phyloP scores from a whole-genome alignment of 306 rosid species.

The Gastrolobium villosum region DNA sequence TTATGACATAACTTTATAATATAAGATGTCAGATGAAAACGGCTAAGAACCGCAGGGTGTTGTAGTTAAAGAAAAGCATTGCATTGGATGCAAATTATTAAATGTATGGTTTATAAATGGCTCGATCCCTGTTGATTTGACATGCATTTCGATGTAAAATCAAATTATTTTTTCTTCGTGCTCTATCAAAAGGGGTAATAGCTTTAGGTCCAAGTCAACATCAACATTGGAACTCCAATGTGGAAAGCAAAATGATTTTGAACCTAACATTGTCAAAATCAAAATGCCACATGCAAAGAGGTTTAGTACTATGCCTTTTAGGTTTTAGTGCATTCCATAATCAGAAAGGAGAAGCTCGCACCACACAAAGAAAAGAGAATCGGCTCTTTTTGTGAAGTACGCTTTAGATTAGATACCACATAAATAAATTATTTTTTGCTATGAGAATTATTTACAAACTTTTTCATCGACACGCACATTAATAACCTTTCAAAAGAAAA shows the following conservation, averaged over 20 bases:
- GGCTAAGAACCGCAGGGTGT: too few relatives aligned
- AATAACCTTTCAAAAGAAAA: not conserved
- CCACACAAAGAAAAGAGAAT: constrained; percentile 33
- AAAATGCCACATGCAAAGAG: constrained; percentile 37
- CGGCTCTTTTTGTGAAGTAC: not conserved
- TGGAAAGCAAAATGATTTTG: constrained; percentile 53
- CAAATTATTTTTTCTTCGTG: constrained; percentile 29
- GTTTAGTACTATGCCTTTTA: constrained; percentile 34
- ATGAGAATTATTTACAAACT: not conserved
- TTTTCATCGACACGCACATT: not conserved
- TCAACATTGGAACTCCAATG: constrained; percentile 50
- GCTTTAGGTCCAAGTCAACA: constrained; percentile 63
- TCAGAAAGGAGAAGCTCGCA: constrained; percentile 37
- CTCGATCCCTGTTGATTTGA: constrained; percentile 21
- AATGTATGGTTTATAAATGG: constrained; percentile 10
- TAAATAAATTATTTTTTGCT: not conserved
- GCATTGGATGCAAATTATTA: not conserved
- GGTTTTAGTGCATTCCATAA: constrained; percentile 44
- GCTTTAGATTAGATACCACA: constrained; percentile 41
- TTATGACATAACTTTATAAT: too few relatives aligned
- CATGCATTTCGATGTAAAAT: constrained; percentile 5
- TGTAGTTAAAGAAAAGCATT: not conserved
- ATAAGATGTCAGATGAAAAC: too few relatives aligned
- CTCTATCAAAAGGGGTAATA: constrained; percentile 19
- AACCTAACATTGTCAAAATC: constrained; percentile 33